A percentile compares a stretch with the other conserved stretches of the same genome.
Conservation (phyloP, 495 filamentous ascomycete species). For the Lasiosphaeria hispida region DNA sequence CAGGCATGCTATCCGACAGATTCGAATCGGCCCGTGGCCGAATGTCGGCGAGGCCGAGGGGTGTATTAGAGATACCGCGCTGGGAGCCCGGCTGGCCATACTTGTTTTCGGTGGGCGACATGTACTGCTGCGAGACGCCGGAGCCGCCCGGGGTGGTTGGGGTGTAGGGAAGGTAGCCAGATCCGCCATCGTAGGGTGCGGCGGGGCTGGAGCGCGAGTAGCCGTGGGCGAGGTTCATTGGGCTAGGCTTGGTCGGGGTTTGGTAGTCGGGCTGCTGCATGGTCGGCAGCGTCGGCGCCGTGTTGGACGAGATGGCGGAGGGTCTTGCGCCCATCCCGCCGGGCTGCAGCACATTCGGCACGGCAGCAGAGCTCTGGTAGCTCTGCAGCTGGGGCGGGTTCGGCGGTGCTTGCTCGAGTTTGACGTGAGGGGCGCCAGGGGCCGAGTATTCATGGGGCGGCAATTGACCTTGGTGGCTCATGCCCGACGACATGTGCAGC, state of each 20-base stretch:
- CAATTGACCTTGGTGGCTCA: conserved; percentile 44
- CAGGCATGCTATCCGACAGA: conserved; percentile 62
- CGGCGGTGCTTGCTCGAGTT: conserved; percentile 28
- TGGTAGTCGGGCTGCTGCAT: conserved; percentile 67
- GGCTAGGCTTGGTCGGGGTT: conserved; percentile 63
- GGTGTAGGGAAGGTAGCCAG: conserved; percentile 64
- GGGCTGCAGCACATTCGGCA: conserved; percentile 74
- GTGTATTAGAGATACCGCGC: conserved; percentile 76
- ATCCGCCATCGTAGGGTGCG: conserved; percentile 53
- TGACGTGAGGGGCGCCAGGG: conserved; percentile 49
- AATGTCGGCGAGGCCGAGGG: conserved; percentile 87
- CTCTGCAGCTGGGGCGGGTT: conserved; percentile 47
- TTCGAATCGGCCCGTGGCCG: conserved; percentile 73
- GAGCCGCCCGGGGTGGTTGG: conserved; percentile 61
- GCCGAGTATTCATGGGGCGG: conserved; percentile 50
- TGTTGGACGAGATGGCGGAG: conserved; percentile 64
- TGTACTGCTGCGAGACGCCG: conserved; percentile 55
- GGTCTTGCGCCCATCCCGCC: conserved; percentile 54
- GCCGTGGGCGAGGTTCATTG: conserved; percentile 57
- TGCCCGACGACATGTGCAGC: conserved; percentile 69
- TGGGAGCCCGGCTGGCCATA: conserved; percentile 67
- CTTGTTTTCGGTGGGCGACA: conserved; percentile 62
- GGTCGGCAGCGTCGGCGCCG: conserved; percentile 68
- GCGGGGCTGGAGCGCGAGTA: conserved; percentile 86
- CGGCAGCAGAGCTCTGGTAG: conserved; percentile 53